These are phyloP conservation scores for Monosporascus sp. DNA, from an alignment of 2,329 filamentous ascomycete species.

Conservation along the genomic window DNA sequence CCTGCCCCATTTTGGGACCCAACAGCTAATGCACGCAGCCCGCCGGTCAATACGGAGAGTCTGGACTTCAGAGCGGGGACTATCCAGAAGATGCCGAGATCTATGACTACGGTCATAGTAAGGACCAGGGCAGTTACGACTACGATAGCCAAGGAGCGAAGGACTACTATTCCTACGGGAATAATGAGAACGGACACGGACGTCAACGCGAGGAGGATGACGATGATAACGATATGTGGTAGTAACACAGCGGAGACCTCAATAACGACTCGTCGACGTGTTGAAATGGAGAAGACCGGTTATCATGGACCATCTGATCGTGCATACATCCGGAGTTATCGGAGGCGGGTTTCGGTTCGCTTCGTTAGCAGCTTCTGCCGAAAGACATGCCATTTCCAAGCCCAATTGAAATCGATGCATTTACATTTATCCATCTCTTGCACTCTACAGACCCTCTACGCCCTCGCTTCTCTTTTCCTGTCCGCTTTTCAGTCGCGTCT, in stretches of 20 bases:
- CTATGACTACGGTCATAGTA: slow-evolving; percentile 47
- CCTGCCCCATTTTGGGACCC: neutral
- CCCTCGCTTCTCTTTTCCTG: neutral
- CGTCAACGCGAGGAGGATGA: slow-evolving; percentile 20
- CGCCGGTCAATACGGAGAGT: slow-evolving; percentile 42
- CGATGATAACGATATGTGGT: neutral
- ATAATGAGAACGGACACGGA: slow-evolving; percentile 29
- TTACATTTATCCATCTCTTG: neutral
- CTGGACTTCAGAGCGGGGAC: slow-evolving; percentile 37
- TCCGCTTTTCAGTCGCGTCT: neutral
- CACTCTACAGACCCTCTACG: neutral
- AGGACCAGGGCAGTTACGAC: slow-evolving; percentile 35
- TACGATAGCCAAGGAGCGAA: slow-evolving; percentile 29
- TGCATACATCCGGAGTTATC: slow-evolving; percentile 16
- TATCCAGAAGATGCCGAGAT: slow-evolving; percentile 49
- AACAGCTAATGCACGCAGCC: slow-evolving; percentile 27
- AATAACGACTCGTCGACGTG: neutral
- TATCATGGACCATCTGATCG: slow-evolving; percentile 20
- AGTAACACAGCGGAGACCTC: neutral
- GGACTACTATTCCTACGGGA: slow-evolving; percentile 24
- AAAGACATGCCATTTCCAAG: neutral
- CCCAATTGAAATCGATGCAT: neutral
- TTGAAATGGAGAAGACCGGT: slow-evolving; percentile 18
- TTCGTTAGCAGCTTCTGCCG: neutral
- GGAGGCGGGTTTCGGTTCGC: neutral